Percentiles rank a stretch among this genome's conserved stretches.
phyloP scores from a whole-genome alignment of 257 asterid genomes.

The Ballota nigra region DNA sequence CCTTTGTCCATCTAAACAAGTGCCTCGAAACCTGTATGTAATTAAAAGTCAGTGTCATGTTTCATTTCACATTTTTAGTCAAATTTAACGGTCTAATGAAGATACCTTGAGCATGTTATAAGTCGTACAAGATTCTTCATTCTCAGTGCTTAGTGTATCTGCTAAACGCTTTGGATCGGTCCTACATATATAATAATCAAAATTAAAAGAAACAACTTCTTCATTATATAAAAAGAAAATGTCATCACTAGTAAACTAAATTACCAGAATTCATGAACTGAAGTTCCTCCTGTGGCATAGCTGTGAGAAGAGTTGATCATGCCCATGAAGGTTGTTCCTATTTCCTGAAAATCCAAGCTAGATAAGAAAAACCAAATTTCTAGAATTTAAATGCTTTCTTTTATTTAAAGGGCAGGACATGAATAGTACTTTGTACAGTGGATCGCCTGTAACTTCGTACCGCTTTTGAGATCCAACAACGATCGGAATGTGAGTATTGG shows the following conservation, averaged over 20 bases:
- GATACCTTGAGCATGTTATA: conserved; percentile 91
- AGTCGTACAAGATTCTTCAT: conserved; percentile 90
- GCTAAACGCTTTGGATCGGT: conserved; percentile 75
- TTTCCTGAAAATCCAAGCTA: conserved; percentile 52
- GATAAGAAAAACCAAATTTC: no score
- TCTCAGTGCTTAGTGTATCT: conserved; percentile 50
- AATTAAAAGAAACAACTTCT: no score
- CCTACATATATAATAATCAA: conserved; percentile 53
- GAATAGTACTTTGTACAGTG: conserved; percentile 63
- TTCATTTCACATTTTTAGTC: no score
- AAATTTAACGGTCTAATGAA: no score
- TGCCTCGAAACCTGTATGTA: conserved; percentile 70
- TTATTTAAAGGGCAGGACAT: no score
- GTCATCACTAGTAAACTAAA: not conserved
- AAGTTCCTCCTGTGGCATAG: conserved; percentile 97
- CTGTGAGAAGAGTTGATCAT: conserved; percentile 79
- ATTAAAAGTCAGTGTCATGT: no score
- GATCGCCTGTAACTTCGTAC: conserved; percentile 87
- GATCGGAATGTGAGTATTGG: conserved; percentile 90
- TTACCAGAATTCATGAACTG: conserved; percentile 72
- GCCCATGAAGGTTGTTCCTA: conserved; percentile 72
- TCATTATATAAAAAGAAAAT: no score
- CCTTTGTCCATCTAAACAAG: conserved; percentile 90
- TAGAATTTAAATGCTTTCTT: no score
- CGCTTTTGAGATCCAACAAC: conserved; percentile 92